Conservation (phyloP, 1,284 basidiomycete genomes). For the Earliella scabrosa region DNA sequence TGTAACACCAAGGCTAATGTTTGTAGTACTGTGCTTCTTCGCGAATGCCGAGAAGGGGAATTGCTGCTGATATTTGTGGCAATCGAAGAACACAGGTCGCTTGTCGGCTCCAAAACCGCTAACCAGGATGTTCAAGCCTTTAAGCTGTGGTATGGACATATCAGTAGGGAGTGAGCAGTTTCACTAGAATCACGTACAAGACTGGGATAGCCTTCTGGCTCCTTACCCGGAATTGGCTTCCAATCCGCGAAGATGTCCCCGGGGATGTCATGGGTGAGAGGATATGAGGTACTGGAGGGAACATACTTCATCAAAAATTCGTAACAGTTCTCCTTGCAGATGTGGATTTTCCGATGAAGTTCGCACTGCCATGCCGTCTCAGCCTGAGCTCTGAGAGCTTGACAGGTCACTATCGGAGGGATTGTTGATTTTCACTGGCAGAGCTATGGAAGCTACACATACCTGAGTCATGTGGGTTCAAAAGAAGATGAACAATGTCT, state of each 20-base stretch:
- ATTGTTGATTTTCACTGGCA: too few relatives aligned
- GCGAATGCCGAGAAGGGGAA: slow-evolving; percentile 11
- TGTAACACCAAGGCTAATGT: slow-evolving; percentile 7
- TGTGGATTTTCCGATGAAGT: too few relatives aligned
- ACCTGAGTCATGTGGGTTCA: too few relatives aligned
- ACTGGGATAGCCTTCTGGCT: background rate
- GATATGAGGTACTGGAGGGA: too few relatives aligned
- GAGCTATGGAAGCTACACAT: too few relatives aligned
- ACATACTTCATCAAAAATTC: too few relatives aligned
- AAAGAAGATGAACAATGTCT: too few relatives aligned
- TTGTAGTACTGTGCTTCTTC: slow-evolving; percentile 3
- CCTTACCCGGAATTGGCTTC: background rate
- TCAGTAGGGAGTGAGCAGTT: background rate
- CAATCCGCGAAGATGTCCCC: background rate
- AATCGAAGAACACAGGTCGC: slow-evolving; percentile 4
- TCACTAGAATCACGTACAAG: background rate
- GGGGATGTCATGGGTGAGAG: too few relatives aligned
- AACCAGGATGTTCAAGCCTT: slow-evolving; percentile 1
- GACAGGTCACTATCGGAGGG: too few relatives aligned
- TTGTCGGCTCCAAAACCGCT: slow-evolving; percentile 1
- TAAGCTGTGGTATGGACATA: background rate
- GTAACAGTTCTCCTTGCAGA: too few relatives aligned
- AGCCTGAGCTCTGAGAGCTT: too few relatives aligned
- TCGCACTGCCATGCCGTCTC: too few relatives aligned
- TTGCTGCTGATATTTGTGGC: background rate